phyloP scores from a whole-genome alignment of 306 rosid species.

The Albizia julibrissin region DNA sequence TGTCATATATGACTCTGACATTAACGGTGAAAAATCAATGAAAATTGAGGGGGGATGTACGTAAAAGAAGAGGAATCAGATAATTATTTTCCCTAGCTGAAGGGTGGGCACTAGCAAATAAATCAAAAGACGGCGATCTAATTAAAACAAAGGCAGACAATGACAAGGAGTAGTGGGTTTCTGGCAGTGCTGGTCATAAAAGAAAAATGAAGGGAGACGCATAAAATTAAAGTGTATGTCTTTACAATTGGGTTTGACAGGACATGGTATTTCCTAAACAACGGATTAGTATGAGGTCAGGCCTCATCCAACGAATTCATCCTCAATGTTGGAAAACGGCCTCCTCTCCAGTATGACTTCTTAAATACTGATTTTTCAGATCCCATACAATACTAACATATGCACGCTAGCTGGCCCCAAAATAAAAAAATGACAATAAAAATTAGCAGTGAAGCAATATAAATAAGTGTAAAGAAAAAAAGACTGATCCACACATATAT shows the following conservation, averaged over 20 bases:
- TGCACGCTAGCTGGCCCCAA: too few relatives aligned
- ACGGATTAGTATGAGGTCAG: neutral
- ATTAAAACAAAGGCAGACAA: neutral
- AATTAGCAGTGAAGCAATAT: too few relatives aligned
- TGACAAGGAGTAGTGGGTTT: too few relatives aligned
- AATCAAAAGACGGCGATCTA: neutral
- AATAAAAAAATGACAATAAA: too few relatives aligned
- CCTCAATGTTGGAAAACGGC: neutral
- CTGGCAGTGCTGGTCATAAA: neutral
- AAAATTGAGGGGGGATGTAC: neutral
- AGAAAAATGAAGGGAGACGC: neutral
- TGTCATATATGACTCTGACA: neutral
- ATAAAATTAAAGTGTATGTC: neutral
- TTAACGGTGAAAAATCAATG: neutral
- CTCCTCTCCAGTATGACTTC: neutral
- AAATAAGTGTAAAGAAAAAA: too few relatives aligned
- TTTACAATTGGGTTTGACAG: too few relatives aligned
- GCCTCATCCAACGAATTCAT: neutral
- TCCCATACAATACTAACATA: too few relatives aligned
- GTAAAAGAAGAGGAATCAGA: neutral
- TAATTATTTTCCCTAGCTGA: neutral
- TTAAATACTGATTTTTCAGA: too few relatives aligned
- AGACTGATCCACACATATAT: too few relatives aligned
- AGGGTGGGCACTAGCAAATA: neutral
- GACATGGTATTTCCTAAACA: neutral